Evolutionary conservation across 805 yeast species (phyloP).

Genomic region (Danielia oregonensis): DNA sequence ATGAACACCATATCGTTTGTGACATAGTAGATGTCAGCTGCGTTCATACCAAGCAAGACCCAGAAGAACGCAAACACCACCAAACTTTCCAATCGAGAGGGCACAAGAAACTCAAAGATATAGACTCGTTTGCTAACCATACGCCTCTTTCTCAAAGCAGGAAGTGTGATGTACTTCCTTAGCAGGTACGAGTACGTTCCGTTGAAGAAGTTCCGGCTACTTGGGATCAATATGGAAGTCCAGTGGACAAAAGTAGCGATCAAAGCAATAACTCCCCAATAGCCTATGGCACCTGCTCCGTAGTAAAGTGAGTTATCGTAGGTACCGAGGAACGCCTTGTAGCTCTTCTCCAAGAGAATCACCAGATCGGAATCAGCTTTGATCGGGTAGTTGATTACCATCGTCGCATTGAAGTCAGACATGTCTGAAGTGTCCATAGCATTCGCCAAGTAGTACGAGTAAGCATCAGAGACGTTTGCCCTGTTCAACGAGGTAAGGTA

Average conservation of each 20-base stretch:
- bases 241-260: conserved; percentile 12
- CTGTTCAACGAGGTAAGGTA: neutral
- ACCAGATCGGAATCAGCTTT: conserved; percentile 5
- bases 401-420: neutral
- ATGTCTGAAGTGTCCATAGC: neutral
- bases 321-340: conserved; percentile 5
- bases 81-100: conserved; percentile 21
- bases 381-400: conserved; percentile 10
- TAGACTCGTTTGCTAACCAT: conserved; percentile 22
- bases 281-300: conserved; percentile 6
- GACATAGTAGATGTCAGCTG: conserved; percentile 19
- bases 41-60: conserved; percentile 10
- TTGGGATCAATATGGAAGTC: conserved; percentile 13
- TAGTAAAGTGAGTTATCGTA: conserved; percentile 7
- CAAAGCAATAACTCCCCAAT: conserved; percentile 12
- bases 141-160: conserved; percentile 33
- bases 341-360: conserved; percentile 2
- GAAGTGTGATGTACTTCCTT: conserved; percentile 34
- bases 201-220: conserved; percentile 7
- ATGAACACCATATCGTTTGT: conserved; percentile 34
- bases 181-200: conserved; percentile 30
- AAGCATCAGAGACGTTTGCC: neutral
- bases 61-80: conserved; percentile 18
- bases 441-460: conserved; percentile 1
- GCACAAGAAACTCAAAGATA: conserved; percentile 24